phyloP scores from a whole-genome alignment of 371 early-diverging fungal species.

The Mucor racemosus region DNA sequence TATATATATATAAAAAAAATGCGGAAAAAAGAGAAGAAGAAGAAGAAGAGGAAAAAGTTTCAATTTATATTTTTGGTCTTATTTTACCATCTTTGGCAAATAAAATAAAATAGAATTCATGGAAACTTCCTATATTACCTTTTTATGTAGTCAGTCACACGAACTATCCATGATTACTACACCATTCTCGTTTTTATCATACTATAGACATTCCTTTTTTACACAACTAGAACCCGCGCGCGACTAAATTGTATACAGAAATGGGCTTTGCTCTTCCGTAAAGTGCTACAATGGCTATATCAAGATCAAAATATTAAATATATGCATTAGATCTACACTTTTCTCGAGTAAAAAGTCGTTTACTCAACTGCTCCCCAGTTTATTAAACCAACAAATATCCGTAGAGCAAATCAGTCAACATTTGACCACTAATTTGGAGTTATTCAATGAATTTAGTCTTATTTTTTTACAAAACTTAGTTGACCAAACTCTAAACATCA shows the following conservation, averaged over 20 bases:
- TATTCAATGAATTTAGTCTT: background rate
- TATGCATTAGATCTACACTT: background rate
- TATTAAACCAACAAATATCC: background rate
- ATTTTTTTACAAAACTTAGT: background rate
- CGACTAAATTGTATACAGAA: background rate
- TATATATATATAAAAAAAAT: slow-evolving; percentile 5
- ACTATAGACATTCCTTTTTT: background rate
- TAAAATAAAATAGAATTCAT: slow-evolving; percentile 15
- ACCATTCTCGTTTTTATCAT: background rate
- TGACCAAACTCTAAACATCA: background rate
- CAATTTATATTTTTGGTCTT: slow-evolving; percentile 10
- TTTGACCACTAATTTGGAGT: background rate
- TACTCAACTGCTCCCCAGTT: background rate
- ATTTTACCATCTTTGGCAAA: slow-evolving; percentile 23
- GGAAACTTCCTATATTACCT: slow-evolving; percentile 14
- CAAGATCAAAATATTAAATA: background rate
- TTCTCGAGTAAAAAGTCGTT: background rate
- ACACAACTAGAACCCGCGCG: background rate
- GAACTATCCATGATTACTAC: background rate
- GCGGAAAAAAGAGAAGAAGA: slow-evolving; percentile 2
- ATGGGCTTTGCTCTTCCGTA: background rate
- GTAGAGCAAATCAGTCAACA: slow-evolving; percentile 1
- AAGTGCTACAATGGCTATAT: background rate
- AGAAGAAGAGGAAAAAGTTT: slow-evolving; percentile 7
- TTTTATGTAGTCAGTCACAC: slow-evolving; percentile 2